Conservation (phyloP, 495 filamentous ascomycete genomes). For the Aspergillus olivimuriae region DNA sequence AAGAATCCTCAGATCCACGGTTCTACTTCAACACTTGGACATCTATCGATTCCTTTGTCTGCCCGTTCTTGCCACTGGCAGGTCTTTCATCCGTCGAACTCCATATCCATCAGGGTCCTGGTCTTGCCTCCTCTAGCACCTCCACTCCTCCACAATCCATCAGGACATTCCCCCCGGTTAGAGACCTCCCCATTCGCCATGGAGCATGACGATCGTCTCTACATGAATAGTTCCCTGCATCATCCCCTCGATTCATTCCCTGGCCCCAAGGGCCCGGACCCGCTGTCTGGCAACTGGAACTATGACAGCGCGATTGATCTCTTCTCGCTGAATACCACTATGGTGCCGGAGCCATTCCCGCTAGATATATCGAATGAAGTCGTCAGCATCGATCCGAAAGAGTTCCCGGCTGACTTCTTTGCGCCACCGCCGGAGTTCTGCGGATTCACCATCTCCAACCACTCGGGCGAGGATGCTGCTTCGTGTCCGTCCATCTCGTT, state of each 20-base stretch:
- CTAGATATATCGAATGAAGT: constrained; percentile 33
- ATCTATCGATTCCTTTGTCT: not conserved
- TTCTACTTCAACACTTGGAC: constrained; percentile 5
- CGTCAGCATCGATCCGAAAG: constrained; percentile 28
- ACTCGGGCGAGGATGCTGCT: constrained; percentile 24
- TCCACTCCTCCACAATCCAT: not conserved
- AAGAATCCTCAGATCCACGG: constrained; percentile 9
- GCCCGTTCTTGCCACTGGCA: too few species aligned
- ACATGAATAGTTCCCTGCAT: constrained; percentile 9
- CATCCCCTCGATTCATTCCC: constrained; percentile 9
- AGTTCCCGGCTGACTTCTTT: constrained; percentile 32
- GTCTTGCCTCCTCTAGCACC: not conserved
- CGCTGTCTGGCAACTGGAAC: constrained; percentile 37
- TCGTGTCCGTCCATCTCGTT: constrained; percentile 35
- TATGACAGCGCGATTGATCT: constrained; percentile 38
- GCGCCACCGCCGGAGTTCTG: constrained; percentile 26
- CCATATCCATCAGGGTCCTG: constrained; percentile 1
- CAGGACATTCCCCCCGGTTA: not conserved
- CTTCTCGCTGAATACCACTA: constrained; percentile 28
- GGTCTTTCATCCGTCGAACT: not conserved
- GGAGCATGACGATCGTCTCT: constrained; percentile 10
- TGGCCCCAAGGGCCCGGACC: constrained; percentile 20
- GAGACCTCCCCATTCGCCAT: constrained; percentile 7
- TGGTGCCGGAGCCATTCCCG: constrained; percentile 28
- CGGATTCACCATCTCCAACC: constrained; percentile 32